Percentiles rank a stretch among this genome's conserved stretches.
Evolutionary conservation across 2,329 filamentous ascomycete genomes (phyloP).

Genomic region (Penicillium sp.): DNA sequence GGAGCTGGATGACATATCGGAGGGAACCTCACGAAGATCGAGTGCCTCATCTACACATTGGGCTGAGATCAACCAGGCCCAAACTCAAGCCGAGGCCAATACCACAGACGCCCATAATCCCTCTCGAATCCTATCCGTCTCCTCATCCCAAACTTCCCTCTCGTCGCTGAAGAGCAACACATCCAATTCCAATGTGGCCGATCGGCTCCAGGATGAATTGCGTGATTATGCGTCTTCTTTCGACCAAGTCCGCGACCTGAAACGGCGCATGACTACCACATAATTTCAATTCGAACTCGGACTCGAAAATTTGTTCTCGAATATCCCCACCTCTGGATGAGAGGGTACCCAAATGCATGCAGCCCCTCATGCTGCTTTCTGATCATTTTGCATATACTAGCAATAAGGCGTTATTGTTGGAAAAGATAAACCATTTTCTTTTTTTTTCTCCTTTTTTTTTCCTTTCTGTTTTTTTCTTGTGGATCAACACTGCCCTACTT

Average conservation of each 20-base stretch:
- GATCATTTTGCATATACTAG: slow-evolving; percentile 15
- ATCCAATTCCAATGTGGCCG: slow-evolving; percentile 59
- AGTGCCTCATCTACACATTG: slow-evolving; percentile 12
- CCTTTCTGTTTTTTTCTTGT: background rate
- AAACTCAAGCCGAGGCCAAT: background rate
- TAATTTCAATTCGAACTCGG: slow-evolving; percentile 12
- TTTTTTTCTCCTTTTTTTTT: background rate
- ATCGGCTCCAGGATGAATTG: slow-evolving; percentile 74
- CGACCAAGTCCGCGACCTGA: slow-evolving; percentile 67
- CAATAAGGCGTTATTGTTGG: slow-evolving; percentile 15
- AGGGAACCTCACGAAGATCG: slow-evolving; percentile 28
- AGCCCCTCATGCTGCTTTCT: slow-evolving; percentile 3
- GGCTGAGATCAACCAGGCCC: slow-evolving; percentile 6
- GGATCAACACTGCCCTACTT: background rate
- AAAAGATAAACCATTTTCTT: slow-evolving; percentile 4
- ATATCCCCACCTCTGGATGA: background rate
- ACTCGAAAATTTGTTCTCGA: background rate
- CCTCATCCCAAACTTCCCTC: slow-evolving; percentile 80
- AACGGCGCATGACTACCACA: slow-evolving; percentile 38
- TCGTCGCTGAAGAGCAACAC: slow-evolving; percentile 70
- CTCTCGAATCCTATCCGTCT: slow-evolving; percentile 47
- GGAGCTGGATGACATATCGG: slow-evolving; percentile 73
- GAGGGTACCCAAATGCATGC: slow-evolving; percentile 1
- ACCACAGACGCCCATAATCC: slow-evolving; percentile 19
- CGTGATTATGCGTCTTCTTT: slow-evolving; percentile 85